Evolutionary conservation across 1,139 yeast genomes (phyloP), one percentile per base, ranked within the genome.

Genomic region (Citeromyces siamensis): DNA sequence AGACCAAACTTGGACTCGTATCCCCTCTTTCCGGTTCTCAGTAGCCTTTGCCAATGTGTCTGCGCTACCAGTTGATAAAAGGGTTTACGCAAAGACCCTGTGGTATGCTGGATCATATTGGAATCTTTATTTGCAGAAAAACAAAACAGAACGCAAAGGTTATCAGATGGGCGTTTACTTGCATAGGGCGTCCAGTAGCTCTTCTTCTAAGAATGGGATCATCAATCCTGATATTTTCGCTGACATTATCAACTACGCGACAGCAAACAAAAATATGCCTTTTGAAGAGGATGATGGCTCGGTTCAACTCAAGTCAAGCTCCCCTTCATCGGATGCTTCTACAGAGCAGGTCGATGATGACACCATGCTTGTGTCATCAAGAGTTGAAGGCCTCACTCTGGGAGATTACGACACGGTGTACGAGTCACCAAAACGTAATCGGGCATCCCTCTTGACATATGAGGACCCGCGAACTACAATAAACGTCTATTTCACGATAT

Each of bases 81-180:
- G 75, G 33, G 65, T 66, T 1, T 70, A 69, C 44, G 65, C 71
- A 6, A 61, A 64, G 38, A 63, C 71, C 0, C 56, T 67, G 33
- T 70, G 75, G 73, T 70, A 69, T 44, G 74, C 74, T 8, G 77
- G 77, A 0, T 68, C 75, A 10, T 67, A 63, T 45, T 71, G 77
- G 77, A 68, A 67, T 43, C 50, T 71, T 9, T 71, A 71, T 46
- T 55, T 68, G 27, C 74, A 69, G 41, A 68, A 66, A 41, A 61
- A 63, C 26, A 54, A 53, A 17, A 51, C 56, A 31, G 55, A 58
- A 10, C 49, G 52, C 23, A 64, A 63, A 36, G 60, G 64, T 3
- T 62, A 53, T 41, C 75, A 70, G 42, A 59, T 70, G 46, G 76
- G 76, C 3, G 75, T 70, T 7, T 70, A 70, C 45, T 47, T 70